Percentiles rank a stretch among this genome's conserved stretches.
Conservation (phyloP, 768 basidiomycete genomes). For the Trametopsis cervina region DNA sequence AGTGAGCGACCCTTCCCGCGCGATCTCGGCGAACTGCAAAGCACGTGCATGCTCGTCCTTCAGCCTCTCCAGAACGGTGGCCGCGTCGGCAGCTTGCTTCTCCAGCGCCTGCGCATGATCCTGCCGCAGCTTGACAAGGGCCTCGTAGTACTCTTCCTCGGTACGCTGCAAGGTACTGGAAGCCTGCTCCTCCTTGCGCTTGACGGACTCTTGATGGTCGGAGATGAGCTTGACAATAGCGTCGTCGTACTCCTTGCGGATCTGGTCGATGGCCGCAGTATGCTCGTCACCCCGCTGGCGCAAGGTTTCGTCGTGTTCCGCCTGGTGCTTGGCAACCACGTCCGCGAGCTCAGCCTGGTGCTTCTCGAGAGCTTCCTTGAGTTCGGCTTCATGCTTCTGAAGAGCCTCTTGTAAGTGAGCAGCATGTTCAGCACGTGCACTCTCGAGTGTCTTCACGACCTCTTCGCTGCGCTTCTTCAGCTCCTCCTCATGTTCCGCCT, state of each 20-base stretch:
- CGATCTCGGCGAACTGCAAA: constrained; percentile 67
- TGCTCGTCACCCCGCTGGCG: constrained; percentile 46
- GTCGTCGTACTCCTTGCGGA: constrained; percentile 49
- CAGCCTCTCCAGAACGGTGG: constrained; percentile 60
- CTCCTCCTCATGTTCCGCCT: constrained; percentile 29
- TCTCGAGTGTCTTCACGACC: constrained; percentile 43
- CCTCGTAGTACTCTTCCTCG: constrained; percentile 79
- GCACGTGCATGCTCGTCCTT: constrained; percentile 72
- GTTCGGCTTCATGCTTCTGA: constrained; percentile 39
- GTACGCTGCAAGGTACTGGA: constrained; percentile 55
- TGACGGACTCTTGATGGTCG: constrained; percentile 50
- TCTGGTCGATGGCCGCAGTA: constrained; percentile 37
- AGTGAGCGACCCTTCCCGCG: constrained; percentile 64
- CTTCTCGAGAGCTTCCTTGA: constrained; percentile 33
- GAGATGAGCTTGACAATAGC: constrained; percentile 37
- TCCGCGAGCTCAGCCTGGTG: constrained; percentile 40
- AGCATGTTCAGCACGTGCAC: constrained; percentile 42
- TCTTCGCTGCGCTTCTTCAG: constrained; percentile 49
- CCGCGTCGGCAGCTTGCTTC: constrained; percentile 51
- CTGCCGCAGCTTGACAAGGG: constrained; percentile 64
- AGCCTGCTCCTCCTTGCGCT: constrained; percentile 55
- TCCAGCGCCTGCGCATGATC: constrained; percentile 66
- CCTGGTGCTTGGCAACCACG: constrained; percentile 31
- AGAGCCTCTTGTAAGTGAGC: constrained; percentile 31
- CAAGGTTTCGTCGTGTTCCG: constrained; percentile 46